Evolutionary conservation across 2,329 filamentous ascomycete species (phyloP), one percentile per base, ranked within the genome.

Genomic region (Ilyonectria sp.): DNA sequence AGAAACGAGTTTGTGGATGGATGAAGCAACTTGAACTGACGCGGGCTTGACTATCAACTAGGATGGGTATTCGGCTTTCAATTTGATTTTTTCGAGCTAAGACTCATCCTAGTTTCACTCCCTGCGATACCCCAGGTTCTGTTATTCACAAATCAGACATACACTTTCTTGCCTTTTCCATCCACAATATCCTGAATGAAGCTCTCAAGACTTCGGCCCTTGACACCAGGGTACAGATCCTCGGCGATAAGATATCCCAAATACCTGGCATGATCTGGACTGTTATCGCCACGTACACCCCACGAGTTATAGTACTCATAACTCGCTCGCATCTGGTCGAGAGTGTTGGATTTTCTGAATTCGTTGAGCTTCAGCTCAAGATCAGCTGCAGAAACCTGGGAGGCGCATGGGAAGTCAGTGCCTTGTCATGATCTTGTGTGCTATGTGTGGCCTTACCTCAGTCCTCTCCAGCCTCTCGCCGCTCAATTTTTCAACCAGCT

Each of bases 241-340:
- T 83, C 84, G 29, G 79, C 81, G 60, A 83, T 79, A 19, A 89
- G 66, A 72, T 89, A 89, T 2, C 87, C 87, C 8, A 90, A 78
- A 68, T 89, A 89, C 60, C 81, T 80, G 11, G 87, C 87, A 68
- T 84, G 81, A 60, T 87, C 84, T 0, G 84, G 85, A 13, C 79
- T 85, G 73, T 88, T 89, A 68, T 90, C 87, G 1, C 83, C 84
- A 2, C 87, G 80, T n/a, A 26, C 17, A 43, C 40, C 40, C 40
- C 40, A 43, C 8, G 17, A 43, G 13, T 43, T n/a, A 3, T 5
- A 43, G 40, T 43, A 43, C 40, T 43, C 40, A n/a, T n/a, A 19
- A 7, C 1, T n/a, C 3, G 40, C 40, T 8, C 6, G 40, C 8
- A 17, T 43, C 15, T 43, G 6, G 15, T 3, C n/a, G 15, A 8